These are phyloP conservation scores for Rhizopus stolonifer DNA, from an alignment of 371 early-diverging fungal species.

Conservation along the genomic window DNA sequence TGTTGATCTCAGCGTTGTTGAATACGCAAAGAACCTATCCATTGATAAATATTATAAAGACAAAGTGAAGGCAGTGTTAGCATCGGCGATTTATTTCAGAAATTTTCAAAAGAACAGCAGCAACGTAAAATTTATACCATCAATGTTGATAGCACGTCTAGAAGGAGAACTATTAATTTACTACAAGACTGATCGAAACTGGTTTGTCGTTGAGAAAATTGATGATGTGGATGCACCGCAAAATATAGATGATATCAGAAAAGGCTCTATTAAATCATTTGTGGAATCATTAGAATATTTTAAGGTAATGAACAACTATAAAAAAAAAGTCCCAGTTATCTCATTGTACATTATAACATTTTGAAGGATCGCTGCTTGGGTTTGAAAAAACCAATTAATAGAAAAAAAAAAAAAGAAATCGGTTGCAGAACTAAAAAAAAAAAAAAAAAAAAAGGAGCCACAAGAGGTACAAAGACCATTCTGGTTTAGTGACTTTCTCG, in stretches of 20 bases:
- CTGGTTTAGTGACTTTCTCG: too few species aligned
- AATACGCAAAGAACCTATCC: conserved; percentile 11
- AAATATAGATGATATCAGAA: neutral
- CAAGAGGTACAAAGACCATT: too few species aligned
- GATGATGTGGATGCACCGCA: conserved; percentile 4
- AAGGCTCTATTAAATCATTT: conserved; percentile 5
- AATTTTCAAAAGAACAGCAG: conserved; percentile 8
- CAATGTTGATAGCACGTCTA: conserved; percentile 15
- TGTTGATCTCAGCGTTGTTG: conserved; percentile 9
- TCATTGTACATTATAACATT: too few species aligned
- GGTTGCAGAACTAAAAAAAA: too few species aligned
- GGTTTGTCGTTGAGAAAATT: conserved; percentile 12
- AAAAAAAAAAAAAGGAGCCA: too few species aligned
- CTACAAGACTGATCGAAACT: conserved; percentile 11
- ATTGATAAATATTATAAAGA: conserved; percentile 13
- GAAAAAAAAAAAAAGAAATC: too few species aligned
- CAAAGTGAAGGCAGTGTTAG: conserved; percentile 6
- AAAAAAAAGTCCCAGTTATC: too few species aligned
- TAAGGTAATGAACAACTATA: too few species aligned
- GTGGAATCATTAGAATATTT: conserved; percentile 4
- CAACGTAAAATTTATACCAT: conserved; percentile 5
- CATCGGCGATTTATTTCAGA: conserved; percentile 5
- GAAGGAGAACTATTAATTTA: conserved; percentile 10
- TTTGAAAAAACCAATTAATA: too few species aligned
- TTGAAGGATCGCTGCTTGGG: too few species aligned